Conservation (phyloP, 768 basidiomycete genomes). For the Tremella mesenterica region DNA sequence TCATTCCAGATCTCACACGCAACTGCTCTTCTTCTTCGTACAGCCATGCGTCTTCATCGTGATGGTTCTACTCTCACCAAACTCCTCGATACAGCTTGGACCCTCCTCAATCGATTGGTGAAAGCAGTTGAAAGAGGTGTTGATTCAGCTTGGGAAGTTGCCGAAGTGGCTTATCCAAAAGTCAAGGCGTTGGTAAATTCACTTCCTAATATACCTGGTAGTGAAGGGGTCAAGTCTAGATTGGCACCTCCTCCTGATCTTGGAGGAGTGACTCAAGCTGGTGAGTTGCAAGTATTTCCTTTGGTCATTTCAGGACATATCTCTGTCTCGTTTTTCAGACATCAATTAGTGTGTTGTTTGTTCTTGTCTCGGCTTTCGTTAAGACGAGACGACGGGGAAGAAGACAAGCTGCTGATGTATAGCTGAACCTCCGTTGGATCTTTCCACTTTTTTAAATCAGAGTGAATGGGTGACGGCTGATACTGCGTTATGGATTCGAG, state of each 20-base stretch:
- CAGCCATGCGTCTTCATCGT: background rate
- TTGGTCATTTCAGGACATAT: too few relatives aligned
- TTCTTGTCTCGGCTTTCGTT: too few relatives aligned
- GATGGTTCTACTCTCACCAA: background rate
- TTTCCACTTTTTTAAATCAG: too few relatives aligned
- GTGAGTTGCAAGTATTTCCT: too few relatives aligned
- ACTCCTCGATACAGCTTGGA: background rate
- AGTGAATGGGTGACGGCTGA: background rate
- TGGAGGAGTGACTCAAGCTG: too few relatives aligned
- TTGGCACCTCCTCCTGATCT: background rate
- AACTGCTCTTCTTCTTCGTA: background rate
- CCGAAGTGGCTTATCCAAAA: background rate
- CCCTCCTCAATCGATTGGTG: background rate
- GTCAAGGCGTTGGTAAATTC: background rate
- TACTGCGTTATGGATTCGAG: background rate
- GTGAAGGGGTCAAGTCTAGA: background rate
- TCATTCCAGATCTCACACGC: background rate
- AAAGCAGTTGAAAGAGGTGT: background rate
- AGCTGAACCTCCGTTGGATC: background rate
- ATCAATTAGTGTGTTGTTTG: background rate
- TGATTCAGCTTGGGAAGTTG: background rate
- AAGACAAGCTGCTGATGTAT: background rate
- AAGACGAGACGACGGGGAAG: too few relatives aligned
- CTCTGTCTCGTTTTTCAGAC: too few relatives aligned
- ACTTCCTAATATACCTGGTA: background rate